A percentile compares a stretch with the other conserved stretches of the same genome.
These are phyloP conservation scores for Pistacia integerrima DNA, from an alignment of 345 rosid genomes.

Conservation along the genomic window DNA sequence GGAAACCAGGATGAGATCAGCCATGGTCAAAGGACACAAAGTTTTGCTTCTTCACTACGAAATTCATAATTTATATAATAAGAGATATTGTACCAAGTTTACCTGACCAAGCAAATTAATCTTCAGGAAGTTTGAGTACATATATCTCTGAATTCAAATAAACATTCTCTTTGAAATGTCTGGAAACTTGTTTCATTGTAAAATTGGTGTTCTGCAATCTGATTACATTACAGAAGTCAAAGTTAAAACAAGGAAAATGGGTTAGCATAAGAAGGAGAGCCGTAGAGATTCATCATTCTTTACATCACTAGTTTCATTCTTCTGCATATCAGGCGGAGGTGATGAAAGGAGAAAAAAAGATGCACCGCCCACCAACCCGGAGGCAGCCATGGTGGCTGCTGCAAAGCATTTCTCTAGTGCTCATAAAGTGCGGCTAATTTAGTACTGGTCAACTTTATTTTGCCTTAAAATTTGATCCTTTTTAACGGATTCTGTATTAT, in stretches of 20 bases:
- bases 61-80: background rate
- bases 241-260: background rate
- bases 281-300: background rate
- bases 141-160: background rate
- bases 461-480: background rate
- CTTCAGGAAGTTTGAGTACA: background rate
- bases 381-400: constrained; percentile 17
- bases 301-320: background rate
- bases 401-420: constrained; percentile 19
- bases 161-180: too few species aligned
- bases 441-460: background rate
- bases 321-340: background rate
- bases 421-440: constrained; percentile 19
- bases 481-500: background rate
- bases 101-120: background rate
- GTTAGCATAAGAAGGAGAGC: background rate
- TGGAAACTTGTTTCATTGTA: background rate
- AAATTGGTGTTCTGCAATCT: too few species aligned
- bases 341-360: background rate
- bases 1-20: background rate
- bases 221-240: too few species aligned
- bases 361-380: background rate
- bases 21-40: background rate
- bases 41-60: background rate
- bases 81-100: too few species aligned